Conservation (phyloP, 1,139 yeast species). For the Pichia sp. region DNA sequence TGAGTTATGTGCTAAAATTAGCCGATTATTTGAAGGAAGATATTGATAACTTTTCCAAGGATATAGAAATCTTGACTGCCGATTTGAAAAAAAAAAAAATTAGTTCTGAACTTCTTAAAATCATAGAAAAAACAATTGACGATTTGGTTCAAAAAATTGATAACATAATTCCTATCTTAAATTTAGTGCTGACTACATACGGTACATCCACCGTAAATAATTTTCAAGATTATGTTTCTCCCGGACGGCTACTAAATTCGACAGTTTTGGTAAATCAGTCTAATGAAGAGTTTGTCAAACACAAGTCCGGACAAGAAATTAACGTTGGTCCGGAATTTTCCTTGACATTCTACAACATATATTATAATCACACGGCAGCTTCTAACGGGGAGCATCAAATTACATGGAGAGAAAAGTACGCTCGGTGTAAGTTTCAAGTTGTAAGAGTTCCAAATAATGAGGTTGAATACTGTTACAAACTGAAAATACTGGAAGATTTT, state of each 20-base stretch:
- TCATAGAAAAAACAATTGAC: conserved; percentile 49
- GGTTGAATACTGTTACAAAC: conserved; percentile 39
- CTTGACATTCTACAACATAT: conserved; percentile 58
- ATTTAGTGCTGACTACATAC: conserved; percentile 62
- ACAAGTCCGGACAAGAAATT: conserved; percentile 11
- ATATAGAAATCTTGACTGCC: conserved; percentile 36
- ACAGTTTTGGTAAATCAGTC: conserved; percentile 46
- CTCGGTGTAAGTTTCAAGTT: conserved; percentile 49
- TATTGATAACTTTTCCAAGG: conserved; percentile 55
- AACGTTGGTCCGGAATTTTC: conserved; percentile 62
- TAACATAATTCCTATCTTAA: conserved; percentile 66
- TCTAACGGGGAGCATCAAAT: conserved; percentile 39
- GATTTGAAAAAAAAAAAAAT: conserved; percentile 17
- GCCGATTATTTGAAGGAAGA: conserved; percentile 56
- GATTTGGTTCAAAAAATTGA: conserved; percentile 52
- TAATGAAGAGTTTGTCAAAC: conserved; percentile 31
- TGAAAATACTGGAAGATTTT: conserved; percentile 55
- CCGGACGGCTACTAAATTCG: conserved; percentile 65
- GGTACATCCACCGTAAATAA: conserved; percentile 58
- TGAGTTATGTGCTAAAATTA: conserved; percentile 54
- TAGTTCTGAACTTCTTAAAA: conserved; percentile 37
- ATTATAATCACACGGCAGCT: conserved; percentile 47
- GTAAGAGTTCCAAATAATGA: conserved; percentile 30
- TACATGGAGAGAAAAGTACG: conserved; percentile 73
- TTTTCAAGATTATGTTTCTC: conserved; percentile 50